Evolutionary conservation across 2,329 filamentous ascomycete genomes (phyloP), one percentile per base, ranked within the genome.

Genomic region (Fusarium sp.): DNA sequence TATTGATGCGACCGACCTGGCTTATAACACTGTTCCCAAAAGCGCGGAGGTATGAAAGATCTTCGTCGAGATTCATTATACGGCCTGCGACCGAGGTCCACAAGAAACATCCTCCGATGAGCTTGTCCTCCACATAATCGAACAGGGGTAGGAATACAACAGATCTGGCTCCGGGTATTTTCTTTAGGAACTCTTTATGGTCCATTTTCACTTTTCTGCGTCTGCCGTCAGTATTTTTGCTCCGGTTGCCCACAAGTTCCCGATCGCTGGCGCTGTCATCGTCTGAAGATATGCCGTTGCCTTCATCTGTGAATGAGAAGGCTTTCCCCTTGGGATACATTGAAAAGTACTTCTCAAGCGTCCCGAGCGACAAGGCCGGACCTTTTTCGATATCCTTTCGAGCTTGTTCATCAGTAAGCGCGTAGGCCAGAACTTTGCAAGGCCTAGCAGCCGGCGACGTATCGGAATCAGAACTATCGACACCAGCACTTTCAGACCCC

Each of bases 1-100:
- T 86, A 62, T 89, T 85, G 48, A 88, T 80, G n/a, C 86, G 80
- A 0, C 84, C 84, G 7, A 88, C 79, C 60, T 90, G 86, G 12
- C 83, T 84, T 83, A 89, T 89, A 52, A 75, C 73, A 37, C 73
- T 73, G 41, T 70, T 75, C 10, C 73, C 62, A 8, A 75, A 75
- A 1, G 73, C 73, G 1, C 71, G 71, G 85, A 86, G 16, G 43
- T 76, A 76, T 0, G 79, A 79, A 2, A 82, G 62, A 13, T 79
- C 79, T 23, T 77, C 71, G n/a, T 80, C 78, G 28, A 79, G 72
- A 36, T 78, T 80, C 64, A 80, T 79, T 72, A 81, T 75, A n/a
- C 75, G 77, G 18, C 78, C 77, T 1, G 74, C 67, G 1, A 76
- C 73, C 0, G 77, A 75, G 1, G 78, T 78, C 78, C 78, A 81